Percentiles rank a stretch among this genome's conserved stretches.
phyloP scores from a whole-genome alignment of 306 rosid species.

The Geum urbanum region DNA sequence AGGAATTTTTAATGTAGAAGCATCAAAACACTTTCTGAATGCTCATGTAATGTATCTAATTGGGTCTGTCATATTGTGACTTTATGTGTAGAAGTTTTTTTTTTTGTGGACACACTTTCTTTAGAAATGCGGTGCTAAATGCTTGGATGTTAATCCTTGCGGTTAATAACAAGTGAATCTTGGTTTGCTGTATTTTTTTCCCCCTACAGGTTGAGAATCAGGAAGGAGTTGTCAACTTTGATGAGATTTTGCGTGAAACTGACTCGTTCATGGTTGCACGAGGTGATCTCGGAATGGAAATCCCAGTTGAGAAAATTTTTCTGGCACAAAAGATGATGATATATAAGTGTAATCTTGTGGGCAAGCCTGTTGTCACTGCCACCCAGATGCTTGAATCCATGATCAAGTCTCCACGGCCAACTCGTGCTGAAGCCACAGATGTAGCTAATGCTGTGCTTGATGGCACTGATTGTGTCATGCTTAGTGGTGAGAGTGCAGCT shows the following conservation, averaged over 20 bases:
- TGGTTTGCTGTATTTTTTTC: slow-evolving; percentile 15
- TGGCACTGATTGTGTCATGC: slow-evolving; percentile 97
- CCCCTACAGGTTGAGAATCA: slow-evolving; percentile 78
- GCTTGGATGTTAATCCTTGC: not conserved
- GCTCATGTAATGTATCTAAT: slow-evolving; percentile 1
- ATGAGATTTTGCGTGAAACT: slow-evolving; percentile 91
- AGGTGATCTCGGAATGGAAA: slow-evolving; percentile 99
- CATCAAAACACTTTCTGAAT: not conserved
- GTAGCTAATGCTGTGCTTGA: slow-evolving; percentile 95
- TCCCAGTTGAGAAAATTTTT: slow-evolving; percentile 93
- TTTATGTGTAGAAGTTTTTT: not conserved
- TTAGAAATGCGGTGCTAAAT: not conserved
- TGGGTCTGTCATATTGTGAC: not conserved
- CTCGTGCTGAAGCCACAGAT: slow-evolving; percentile 95
- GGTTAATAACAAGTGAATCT: slow-evolving; percentile 18
- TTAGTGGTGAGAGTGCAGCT: slow-evolving; percentile 97
- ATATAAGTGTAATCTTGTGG: slow-evolving; percentile 90
- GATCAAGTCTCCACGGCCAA: slow-evolving; percentile 96
- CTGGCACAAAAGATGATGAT: slow-evolving; percentile 98
- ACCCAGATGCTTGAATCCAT: slow-evolving; percentile 98
- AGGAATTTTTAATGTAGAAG: slow-evolving; percentile 1
- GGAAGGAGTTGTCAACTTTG: slow-evolving; percentile 95
- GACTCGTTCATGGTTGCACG: slow-evolving; percentile 99
- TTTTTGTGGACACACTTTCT: too few relatives aligned
- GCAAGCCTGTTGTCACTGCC: slow-evolving; percentile 96